Conservation (phyloP, 2,329 filamentous ascomycete species). For the Xylariaceae sp. region DNA sequence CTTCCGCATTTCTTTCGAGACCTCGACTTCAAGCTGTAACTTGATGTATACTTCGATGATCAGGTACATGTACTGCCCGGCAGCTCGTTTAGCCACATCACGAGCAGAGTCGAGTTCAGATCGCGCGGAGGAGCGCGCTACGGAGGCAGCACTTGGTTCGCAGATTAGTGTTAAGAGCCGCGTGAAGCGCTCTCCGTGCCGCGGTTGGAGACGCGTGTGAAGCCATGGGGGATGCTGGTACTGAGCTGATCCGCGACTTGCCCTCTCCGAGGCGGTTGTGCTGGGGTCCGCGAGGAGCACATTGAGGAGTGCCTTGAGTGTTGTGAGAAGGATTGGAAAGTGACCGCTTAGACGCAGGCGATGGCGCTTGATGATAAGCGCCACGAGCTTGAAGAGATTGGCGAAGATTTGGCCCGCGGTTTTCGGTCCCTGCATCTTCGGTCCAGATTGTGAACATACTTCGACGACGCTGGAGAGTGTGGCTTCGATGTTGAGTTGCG, state of each 20-base stretch:
- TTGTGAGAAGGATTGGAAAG: conserved; percentile 55
- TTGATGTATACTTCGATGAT: conserved; percentile 59
- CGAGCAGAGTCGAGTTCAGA: conserved; percentile 54
- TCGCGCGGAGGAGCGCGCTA: conserved; percentile 40
- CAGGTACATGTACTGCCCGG: conserved; percentile 61
- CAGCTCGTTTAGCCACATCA: conserved; percentile 59
- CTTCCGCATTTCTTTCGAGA: conserved; percentile 51
- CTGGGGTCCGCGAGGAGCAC: conserved; percentile 45
- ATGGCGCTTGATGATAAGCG: conserved; percentile 57
- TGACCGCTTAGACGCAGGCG: conserved; percentile 60
- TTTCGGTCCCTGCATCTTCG: conserved; percentile 23
- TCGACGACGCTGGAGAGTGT: conserved; percentile 46
- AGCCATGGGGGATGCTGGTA: conserved; percentile 36
- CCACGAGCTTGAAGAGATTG: conserved; percentile 52
- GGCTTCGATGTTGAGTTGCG: conserved; percentile 57
- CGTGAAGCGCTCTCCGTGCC: conserved; percentile 51
- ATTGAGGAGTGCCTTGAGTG: conserved; percentile 55
- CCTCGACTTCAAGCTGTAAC: conserved; percentile 53
- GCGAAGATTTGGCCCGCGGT: conserved; percentile 40
- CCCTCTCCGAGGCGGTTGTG: conserved; percentile 21
- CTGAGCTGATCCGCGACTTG: conserved; percentile 4
- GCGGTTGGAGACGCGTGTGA: conserved; percentile 34
- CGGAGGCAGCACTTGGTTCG: conserved; percentile 56
- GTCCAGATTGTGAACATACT: conserved; percentile 30
- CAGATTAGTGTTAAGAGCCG: conserved; percentile 59